Evolutionary conservation across 2,329 filamentous ascomycete genomes (phyloP), one percentile per base, ranked within the genome.

Genomic region (Stachybotrys chartarum): DNA sequence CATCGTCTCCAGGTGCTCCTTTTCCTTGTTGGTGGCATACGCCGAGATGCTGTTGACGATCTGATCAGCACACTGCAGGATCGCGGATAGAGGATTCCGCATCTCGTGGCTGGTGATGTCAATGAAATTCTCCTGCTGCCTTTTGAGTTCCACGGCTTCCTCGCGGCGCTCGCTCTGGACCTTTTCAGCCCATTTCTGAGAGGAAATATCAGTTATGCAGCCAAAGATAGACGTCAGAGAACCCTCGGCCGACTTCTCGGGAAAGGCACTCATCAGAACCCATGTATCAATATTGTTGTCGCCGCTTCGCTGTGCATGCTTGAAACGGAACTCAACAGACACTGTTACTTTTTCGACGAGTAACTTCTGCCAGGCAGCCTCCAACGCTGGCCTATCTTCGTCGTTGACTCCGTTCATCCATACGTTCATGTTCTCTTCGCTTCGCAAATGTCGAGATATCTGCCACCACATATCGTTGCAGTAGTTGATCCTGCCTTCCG

Each of bases 171-270:
- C 80, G 63, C 82, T 90, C 68, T 95, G 89, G 39, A 91, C 84
- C 50, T 86, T 85, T 69, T 95, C 90, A 1, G 90, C 90, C 78
- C 86, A 87, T 68, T 95, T 96, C 67, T 94, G 89, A 54, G 88
- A 83, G 17, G 87, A 91, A 60, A 96, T 95, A 64, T 95, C 90
- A 0, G 90, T 93, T 53, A 95, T 86, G 64, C 85, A 88, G 53
- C 88, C 88, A 62, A 92, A 91, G 3, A 91, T 86, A 58, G 85
- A 84, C 72, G 90, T 90, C 53, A 91, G 77, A 31, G 75, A 73
- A 4, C 86, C 87, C 31, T 82, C 73, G 1, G 76, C 72, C 58
- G 86, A 79, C 63, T 81, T 86, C 62, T 92, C 88, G 0, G 88
- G 88, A 61, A 87, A 91, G 0, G 87, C 88, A 55, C 83, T 88